Evolutionary conservation across 805 yeast species (phyloP), one percentile per base, ranked within the genome.

Genomic region (Starmerella tilneyi): DNA sequence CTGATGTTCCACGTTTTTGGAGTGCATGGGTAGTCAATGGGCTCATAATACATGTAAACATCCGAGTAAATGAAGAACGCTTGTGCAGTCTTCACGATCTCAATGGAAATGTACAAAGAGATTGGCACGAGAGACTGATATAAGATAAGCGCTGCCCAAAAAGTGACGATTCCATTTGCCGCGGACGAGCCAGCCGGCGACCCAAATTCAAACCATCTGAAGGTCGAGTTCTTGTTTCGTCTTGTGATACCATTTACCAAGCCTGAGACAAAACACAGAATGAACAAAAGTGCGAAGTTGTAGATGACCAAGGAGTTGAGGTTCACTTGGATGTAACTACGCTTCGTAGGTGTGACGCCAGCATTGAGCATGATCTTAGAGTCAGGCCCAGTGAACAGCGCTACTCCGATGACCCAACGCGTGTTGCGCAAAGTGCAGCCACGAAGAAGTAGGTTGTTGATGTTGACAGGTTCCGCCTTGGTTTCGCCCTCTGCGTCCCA

Each of bases 1-100:
- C 89, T 81, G 41, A 82, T 82, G 56, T 78, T 79, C 94, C 94
- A 82, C 0, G 88, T 73, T 56, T 82, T 82, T 3, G 94, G 89
- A 0, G 79, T 74, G 63, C 94, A 83, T 0, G 89, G 88, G 56
- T 75, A 80, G 61, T 83, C 86, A 39, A 81, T 64, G 40, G 66
- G 72, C 36, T 71, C 77, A 54, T 82, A 78, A 59, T 82, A 83
- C 81, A 82, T 76, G 50, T 73, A 71, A 24, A 69, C 67, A 60
- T 82, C 94, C 1, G 81, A 73, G 59, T 73, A 80, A 51, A 82
- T 83, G 67, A 82, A 82, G 55, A 71, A 80, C 1, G 89, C 89
- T 59, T 82, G 94, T 13, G 74, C 65, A 2, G 92, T 81, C 59
- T 83, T 83, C 62, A 83, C 79, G 52, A 82, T 82, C 60, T 82